phyloP scores from a whole-genome alignment of 192 early-diverging fungal genomes.

The Entrophospora sp. region DNA sequence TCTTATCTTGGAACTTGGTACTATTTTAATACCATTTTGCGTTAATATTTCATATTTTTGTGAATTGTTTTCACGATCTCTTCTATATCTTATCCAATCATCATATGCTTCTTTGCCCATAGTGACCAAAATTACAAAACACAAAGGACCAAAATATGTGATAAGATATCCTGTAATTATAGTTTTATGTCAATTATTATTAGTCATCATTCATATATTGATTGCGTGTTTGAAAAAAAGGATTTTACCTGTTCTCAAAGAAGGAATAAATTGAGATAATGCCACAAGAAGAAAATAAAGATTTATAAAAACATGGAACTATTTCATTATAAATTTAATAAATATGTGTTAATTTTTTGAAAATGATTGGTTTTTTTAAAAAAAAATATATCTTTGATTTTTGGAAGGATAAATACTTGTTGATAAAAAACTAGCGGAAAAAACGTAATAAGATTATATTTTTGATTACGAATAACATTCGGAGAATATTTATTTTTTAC shows the following conservation, averaged over 20 bases:
- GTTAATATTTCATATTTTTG: slow-evolving; percentile 66
- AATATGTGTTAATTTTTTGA: not conserved
- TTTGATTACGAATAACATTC: slow-evolving; percentile 84
- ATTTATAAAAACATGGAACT: slow-evolving; percentile 96
- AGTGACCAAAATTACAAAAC: slow-evolving; percentile 83
- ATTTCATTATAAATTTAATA: slow-evolving; percentile 4
- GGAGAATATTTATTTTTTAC: slow-evolving; percentile 53
- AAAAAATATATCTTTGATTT: not conserved
- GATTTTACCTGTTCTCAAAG: slow-evolving; percentile 64
- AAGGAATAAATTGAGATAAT: slow-evolving; percentile 84
- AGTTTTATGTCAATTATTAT: not conserved
- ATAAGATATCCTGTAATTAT: slow-evolving; percentile 65
- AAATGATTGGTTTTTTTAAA: not conserved
- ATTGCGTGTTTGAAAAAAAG: not conserved
- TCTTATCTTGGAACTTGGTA: slow-evolving; percentile 72
- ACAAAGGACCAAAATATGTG: slow-evolving; percentile 89
- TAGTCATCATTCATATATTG: too few species aligned
- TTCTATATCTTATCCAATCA: slow-evolving; percentile 70
- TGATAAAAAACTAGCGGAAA: slow-evolving; percentile 74
- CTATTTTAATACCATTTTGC: slow-evolving; percentile 40
- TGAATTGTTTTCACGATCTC: slow-evolving; percentile 87
- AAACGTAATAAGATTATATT: slow-evolving; percentile 74
- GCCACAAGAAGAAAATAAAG: slow-evolving; percentile 90
- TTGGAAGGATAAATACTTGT: too few species aligned
- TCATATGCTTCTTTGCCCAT: slow-evolving; percentile 89